Percentiles rank a stretch among this genome's conserved stretches.
Conservation (phyloP, 495 filamentous ascomycete species). For the Mytilinidion resinicola region DNA sequence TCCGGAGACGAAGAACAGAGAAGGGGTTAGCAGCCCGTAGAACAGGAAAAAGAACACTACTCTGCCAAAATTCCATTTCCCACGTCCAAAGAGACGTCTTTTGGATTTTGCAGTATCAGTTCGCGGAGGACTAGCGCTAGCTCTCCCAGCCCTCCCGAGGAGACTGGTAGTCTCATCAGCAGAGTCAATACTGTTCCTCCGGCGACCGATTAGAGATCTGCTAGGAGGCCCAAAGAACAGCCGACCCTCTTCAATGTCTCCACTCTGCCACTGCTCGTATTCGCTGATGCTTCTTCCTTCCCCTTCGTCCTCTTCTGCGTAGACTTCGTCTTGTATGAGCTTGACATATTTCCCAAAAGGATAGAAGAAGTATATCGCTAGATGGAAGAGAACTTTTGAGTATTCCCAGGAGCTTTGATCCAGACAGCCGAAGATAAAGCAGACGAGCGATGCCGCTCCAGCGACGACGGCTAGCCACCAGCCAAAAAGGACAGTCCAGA, state of each 20-base stretch:
- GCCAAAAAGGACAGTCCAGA: constrained; percentile 90
- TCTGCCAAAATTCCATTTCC: constrained; percentile 89
- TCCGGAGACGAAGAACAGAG: constrained; percentile 74
- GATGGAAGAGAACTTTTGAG: constrained; percentile 73
- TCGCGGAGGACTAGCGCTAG: constrained; percentile 36
- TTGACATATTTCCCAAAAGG: constrained; percentile 95
- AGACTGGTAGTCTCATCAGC: constrained; percentile 83
- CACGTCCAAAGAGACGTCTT: constrained; percentile 86
- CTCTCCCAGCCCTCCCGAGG: constrained; percentile 60
- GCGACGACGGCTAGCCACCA: constrained; percentile 92
- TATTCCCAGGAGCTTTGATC: constrained; percentile 66
- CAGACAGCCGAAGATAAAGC: constrained; percentile 71
- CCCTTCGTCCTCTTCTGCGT: constrained; percentile 94
- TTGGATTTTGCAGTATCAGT: constrained; percentile 56
- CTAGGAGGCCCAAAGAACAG: constrained; percentile 86
- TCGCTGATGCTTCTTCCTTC: constrained; percentile 98
- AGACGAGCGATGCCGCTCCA: constrained; percentile 63
- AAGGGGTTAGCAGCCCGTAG: constrained; percentile 87
- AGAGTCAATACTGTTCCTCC: constrained; percentile 83
- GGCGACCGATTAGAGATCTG: constrained; percentile 77
- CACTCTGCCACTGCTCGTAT: constrained; percentile 98
- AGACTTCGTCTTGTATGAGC: constrained; percentile 86
- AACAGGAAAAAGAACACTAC: constrained; percentile 97
- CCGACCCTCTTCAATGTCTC: constrained; percentile 89
- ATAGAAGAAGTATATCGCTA: constrained; percentile 84